Conservation (phyloP, 1,284 basidiomycete genomes). For the Puccinia coronata region DNA sequence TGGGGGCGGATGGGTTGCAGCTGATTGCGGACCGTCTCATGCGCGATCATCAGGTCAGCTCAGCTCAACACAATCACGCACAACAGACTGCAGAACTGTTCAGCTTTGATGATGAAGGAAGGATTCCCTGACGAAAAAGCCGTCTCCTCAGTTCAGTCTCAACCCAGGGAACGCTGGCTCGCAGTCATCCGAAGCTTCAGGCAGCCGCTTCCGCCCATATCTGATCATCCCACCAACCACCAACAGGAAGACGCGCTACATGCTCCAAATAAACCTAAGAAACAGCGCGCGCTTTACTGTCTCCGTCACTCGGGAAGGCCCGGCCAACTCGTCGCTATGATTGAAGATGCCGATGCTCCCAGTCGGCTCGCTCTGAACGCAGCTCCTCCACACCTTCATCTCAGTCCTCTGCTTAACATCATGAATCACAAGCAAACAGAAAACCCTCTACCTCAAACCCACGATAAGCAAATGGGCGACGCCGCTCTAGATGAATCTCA, state of each 20-base stretch:
- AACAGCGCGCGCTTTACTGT: slow-evolving; percentile 36
- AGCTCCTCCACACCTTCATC: not conserved
- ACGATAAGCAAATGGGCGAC: not conserved
- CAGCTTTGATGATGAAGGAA: not conserved
- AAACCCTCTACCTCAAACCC: not conserved
- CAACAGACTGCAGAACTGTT: not conserved
- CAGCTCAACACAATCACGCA: not conserved
- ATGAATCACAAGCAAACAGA: not conserved
- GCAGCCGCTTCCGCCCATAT: slow-evolving; percentile 26
- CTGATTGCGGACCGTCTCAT: slow-evolving; percentile 31
- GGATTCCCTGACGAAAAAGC: not conserved
- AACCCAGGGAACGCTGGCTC: slow-evolving; percentile 27
- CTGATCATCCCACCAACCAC: not conserved
- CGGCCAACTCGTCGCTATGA: slow-evolving; percentile 31
- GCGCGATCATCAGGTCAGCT: slow-evolving; percentile 41
- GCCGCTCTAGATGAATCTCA: not conserved
- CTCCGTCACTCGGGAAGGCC: slow-evolving; percentile 41
- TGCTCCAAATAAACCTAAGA: slow-evolving; percentile 5
- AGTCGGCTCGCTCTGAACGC: not conserved
- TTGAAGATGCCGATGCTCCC: slow-evolving; percentile 42
- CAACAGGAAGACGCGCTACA: slow-evolving; percentile 8
- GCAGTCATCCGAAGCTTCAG: slow-evolving; percentile 33
- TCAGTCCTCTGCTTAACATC: not conserved
- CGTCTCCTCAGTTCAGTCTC: not conserved
- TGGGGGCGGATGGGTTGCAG: slow-evolving; percentile 32